phyloP scores from a whole-genome alignment of 805 yeast genomes.

The Saturnispora ahearnii region DNA sequence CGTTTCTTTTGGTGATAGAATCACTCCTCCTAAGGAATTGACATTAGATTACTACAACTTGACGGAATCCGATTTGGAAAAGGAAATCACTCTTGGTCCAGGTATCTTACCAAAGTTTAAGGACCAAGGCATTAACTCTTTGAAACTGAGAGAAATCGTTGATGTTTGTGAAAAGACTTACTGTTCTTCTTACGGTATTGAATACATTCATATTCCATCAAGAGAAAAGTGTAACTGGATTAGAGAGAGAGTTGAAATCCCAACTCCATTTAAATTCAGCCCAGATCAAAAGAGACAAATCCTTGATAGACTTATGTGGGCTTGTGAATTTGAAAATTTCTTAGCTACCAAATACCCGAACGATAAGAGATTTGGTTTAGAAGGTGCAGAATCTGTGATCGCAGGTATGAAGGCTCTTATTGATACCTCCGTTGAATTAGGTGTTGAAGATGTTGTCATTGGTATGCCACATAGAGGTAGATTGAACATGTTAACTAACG shows the following conservation, averaged over 20 bases:
- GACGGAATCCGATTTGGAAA: slow-evolving; percentile 75
- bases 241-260: slow-evolving; percentile 92
- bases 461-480: slow-evolving; percentile 99
- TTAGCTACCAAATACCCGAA: slow-evolving; percentile 93
- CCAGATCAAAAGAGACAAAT: slow-evolving; percentile 92
- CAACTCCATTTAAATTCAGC: slow-evolving; percentile 72
- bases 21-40: slow-evolving; percentile 69
- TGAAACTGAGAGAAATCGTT: slow-evolving; percentile 74
- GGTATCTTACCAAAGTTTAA: slow-evolving; percentile 94
- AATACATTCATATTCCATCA: slow-evolving; percentile 94
- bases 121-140: slow-evolving; percentile 43
- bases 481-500: slow-evolving; percentile 93
- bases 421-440: slow-evolving; percentile 85
- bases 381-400: slow-evolving; percentile 94
- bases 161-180: slow-evolving; percentile 72
- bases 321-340: slow-evolving; percentile 88
- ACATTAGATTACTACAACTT: slow-evolving; percentile 90
- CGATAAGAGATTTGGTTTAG: slow-evolving; percentile 97
- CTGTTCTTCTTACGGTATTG: slow-evolving; percentile 85
- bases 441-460: slow-evolving; percentile 91
- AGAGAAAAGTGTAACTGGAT: slow-evolving; percentile 97
- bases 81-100: slow-evolving; percentile 86
- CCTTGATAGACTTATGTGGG: slow-evolving; percentile 93
- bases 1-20: slow-evolving; percentile 66
- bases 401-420: slow-evolving; percentile 96